These are phyloP conservation scores for Domatiomyces catenatus DNA, from an alignment of 2,329 filamentous ascomycete genomes.

Conservation along the genomic window DNA sequence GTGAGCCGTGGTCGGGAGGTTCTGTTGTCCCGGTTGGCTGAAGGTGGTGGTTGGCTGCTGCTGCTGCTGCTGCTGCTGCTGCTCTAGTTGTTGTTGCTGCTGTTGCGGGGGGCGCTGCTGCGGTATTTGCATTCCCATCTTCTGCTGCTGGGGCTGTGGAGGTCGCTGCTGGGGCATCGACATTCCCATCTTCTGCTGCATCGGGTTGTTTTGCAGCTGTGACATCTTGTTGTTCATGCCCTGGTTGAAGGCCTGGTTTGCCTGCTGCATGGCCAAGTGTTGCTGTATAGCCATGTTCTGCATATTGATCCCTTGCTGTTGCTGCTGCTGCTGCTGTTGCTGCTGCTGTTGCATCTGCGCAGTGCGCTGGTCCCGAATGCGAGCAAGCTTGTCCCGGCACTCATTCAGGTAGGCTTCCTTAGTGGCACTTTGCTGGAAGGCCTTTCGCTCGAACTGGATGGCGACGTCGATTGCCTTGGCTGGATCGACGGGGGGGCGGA, in stretches of 20 bases:
- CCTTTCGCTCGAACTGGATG: slow-evolving; percentile 30
- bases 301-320: slow-evolving; percentile 18
- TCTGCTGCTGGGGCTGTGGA: slow-evolving; percentile 13
- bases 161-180: neutral
- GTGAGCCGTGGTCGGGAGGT: slow-evolving; percentile 8
- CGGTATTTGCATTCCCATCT: neutral
- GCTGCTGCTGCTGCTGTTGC: slow-evolving; percentile 17
- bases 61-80: slow-evolving; percentile 21
- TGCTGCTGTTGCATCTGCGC: slow-evolving; percentile 22
- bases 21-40: slow-evolving; percentile 12
- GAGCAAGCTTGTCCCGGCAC: slow-evolving; percentile 29
- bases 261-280: slow-evolving; percentile 21
- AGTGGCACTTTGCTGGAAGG: slow-evolving; percentile 25
- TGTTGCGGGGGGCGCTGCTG: slow-evolving; percentile 11
- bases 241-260: slow-evolving; percentile 25
- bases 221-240: slow-evolving; percentile 8
- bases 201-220: neutral
- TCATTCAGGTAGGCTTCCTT: slow-evolving; percentile 28
- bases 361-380: slow-evolving; percentile 30
- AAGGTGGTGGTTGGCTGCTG: slow-evolving; percentile 18
- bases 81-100: slow-evolving; percentile 17
- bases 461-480: slow-evolving; percentile 27
- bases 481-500: slow-evolving; percentile 28
- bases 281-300: slow-evolving; percentile 22
- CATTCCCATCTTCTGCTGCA: neutral